These are phyloP conservation scores for Rhodotorula sp. DNA, from an alignment of 1,284 basidiomycete genomes.

Conservation along the genomic window DNA sequence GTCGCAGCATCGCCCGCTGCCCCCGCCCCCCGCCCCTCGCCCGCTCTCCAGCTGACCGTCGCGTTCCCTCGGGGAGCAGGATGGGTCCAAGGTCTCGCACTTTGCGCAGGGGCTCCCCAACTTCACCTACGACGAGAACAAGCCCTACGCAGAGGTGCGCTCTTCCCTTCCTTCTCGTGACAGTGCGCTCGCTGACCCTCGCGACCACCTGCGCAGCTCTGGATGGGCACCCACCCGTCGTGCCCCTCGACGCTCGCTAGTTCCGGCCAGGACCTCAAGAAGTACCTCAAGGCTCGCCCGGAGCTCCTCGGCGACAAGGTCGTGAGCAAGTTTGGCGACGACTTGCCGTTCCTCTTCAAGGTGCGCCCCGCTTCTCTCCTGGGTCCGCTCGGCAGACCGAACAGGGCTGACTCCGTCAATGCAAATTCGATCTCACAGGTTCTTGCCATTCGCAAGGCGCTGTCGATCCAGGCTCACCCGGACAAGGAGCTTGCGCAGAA, in stretches of 20 bases:
- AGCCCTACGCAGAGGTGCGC: slow-evolving; percentile 66
- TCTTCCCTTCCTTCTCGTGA: too few species aligned
- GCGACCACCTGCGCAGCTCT: slow-evolving; percentile 62
- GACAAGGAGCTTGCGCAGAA: slow-evolving; percentile 83
- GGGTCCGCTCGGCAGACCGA: not conserved
- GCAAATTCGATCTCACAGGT: slow-evolving; percentile 18
- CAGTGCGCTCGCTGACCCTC: not conserved
- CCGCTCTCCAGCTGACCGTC: not conserved
- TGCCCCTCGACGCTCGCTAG: slow-evolving; percentile 71
- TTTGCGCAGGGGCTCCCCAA: slow-evolving; percentile 57
- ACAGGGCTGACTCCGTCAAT: not conserved
- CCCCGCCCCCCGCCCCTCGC: not conserved
- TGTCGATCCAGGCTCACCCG: slow-evolving; percentile 97
- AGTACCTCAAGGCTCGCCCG: slow-evolving; percentile 66
- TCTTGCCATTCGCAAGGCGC: slow-evolving; percentile 86
- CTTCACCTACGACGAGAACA: slow-evolving; percentile 60
- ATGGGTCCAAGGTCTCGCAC: slow-evolving; percentile 57
- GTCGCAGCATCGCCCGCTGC: too few species aligned
- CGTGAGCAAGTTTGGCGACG: slow-evolving; percentile 63
- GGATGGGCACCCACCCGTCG: slow-evolving; percentile 97
- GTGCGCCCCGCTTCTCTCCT: slow-evolving; percentile 51
- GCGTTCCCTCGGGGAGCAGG: slow-evolving; percentile 1
- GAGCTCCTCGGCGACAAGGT: slow-evolving; percentile 67
- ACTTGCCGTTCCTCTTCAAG: slow-evolving; percentile 91
- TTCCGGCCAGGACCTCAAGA: slow-evolving; percentile 58